Evolutionary conservation across 192 early-diverging fungal genomes (phyloP), one percentile per base, ranked within the genome.

Genomic region (Gonapodya prolifera): DNA sequence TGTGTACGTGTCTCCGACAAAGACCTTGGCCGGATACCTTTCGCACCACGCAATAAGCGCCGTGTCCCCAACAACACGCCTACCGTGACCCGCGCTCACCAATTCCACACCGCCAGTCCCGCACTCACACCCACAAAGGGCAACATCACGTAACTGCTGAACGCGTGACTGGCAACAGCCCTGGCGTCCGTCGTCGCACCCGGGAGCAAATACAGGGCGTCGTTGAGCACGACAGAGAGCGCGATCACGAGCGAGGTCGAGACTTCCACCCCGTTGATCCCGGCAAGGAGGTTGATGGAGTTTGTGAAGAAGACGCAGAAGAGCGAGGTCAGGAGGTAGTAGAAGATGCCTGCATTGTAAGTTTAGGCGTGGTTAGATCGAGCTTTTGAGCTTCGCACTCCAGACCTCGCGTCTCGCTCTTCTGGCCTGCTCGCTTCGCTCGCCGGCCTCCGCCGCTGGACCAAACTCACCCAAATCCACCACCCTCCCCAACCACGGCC

Each of bases 221-320:
- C 91, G 80, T 96, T 94, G 75, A 88, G 33, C 0, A 88, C 87
- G 18, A 96, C 83, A 1, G 98, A 96, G 34, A 93, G 35, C 0
- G 92, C 95, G 76, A 99, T 98, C 0, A 99, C 88, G 0, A 99
- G 83, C 0, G 94, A 91, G 85, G 98, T 96, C 0, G 92, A 92
- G 1, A 92, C 94, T 83, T 99, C 98, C 34, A 99, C 91, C 1
- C 98, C 98, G 83, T 99, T 99, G 79, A 97, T 93, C 28, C 98
- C 98, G 0, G 98, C 98, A 70, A 98, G 83, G 61, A 99, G 98
- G 80, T 99, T 99, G 85, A 99, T 98, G 18, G 94, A 92, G 80
- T 99, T 94, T 8, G 98, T 99, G 76, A 93, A 97, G 81, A 99
- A 99, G 30, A 96, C 92, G 34, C 91, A 88, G 75, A 98, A 86